A percentile compares a stretch with the other conserved stretches of the same genome.
phyloP scores from a whole-genome alignment of 805 yeast species.

The Middelhovenomyces tepae region DNA sequence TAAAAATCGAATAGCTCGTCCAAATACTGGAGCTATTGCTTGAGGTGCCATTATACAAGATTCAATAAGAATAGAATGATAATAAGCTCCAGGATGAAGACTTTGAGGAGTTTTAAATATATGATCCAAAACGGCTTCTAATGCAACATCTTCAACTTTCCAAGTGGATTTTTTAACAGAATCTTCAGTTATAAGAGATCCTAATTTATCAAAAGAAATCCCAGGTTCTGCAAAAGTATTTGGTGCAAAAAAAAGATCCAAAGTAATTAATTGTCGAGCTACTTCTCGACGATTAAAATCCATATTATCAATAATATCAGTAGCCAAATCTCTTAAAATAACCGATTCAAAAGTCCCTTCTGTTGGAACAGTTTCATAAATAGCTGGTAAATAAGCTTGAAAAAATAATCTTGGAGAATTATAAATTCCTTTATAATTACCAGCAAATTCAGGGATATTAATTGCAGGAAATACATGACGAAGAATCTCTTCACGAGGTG shows the following conservation, averaged over 20 bases:
- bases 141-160: conserved; percentile 85
- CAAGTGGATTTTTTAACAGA: conserved; percentile 49
- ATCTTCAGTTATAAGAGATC: conserved; percentile 20
- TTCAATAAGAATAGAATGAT: conserved; percentile 74
- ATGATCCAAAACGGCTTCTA: conserved; percentile 72
- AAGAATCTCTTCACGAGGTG: conserved; percentile 1
- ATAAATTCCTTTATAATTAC: conserved; percentile 34
- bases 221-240: conserved; percentile 66
- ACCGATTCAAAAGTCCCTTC: conserved; percentile 44
- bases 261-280: conserved; percentile 67
- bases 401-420: conserved; percentile 48
- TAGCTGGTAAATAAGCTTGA: conserved; percentile 51
- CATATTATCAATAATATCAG: conserved; percentile 67
- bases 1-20: conserved; percentile 79
- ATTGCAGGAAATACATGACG: conserved; percentile 27
- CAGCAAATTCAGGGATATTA: conserved; percentile 22
- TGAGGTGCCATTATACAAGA: conserved; percentile 75
- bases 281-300: conserved; percentile 87
- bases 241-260: conserved; percentile 63
- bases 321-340: conserved; percentile 63
- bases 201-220: conserved; percentile 62
- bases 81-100: conserved; percentile 64
- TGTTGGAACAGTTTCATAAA: conserved; percentile 60
- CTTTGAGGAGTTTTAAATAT: conserved; percentile 66
- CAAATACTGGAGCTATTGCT: conserved; percentile 89